Base-by-base conservation (phyloP, 495 filamentous ascomycete genomes). In the Penicillium atrosanguineum region DNA sequence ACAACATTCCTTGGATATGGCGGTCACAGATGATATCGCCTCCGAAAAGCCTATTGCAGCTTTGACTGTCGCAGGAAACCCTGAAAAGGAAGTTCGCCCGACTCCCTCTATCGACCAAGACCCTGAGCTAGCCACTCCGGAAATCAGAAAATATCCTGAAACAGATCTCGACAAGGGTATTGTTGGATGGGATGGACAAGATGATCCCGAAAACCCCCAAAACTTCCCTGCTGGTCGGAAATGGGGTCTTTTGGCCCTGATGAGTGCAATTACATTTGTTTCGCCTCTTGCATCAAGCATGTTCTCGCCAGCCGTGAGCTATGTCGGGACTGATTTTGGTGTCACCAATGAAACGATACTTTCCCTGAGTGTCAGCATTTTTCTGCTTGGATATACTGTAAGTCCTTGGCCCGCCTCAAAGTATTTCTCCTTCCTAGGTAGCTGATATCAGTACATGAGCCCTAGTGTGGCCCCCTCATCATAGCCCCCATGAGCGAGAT, bases 201-300 rank as follows among this genome's bases (percentile, higher is more conserved):
- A 87, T 56, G 87, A 91, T 57, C 85, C 84, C 0, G 62, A 77
- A 15, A 87, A 89, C 68, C 87, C 87, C 0, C 75, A 85, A 62
- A 91, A 91, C 63, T 90, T 87, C 55, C 29, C 75, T 3, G 12
- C 52, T 0, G 49, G 55, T 9, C 71, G 69, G 45, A 82, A 83
- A 68, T 71, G 67, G 65, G 46, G 28, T 1, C 45, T 71, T 8
- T 57, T 73, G 0, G 56, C 29, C 1, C 59, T 77, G 4, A 60
- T 75, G 39, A 73, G 69, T 34, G 58, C 60, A n/a, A 61, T 76
- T 44, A 82, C 80, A 8, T 73, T 85, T 44, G 54, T 76, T 15
- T 71, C 69, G 6, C 69, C 74, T 0, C 72, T 86, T 0, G 83
- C 83, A 2, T 86, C 82, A 15, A 83, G 83, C 42, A 90, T 92